These are phyloP conservation scores for Phialocephala subalpina DNA, from an alignment of 2,329 filamentous ascomycete genomes.

Conservation along the genomic window DNA sequence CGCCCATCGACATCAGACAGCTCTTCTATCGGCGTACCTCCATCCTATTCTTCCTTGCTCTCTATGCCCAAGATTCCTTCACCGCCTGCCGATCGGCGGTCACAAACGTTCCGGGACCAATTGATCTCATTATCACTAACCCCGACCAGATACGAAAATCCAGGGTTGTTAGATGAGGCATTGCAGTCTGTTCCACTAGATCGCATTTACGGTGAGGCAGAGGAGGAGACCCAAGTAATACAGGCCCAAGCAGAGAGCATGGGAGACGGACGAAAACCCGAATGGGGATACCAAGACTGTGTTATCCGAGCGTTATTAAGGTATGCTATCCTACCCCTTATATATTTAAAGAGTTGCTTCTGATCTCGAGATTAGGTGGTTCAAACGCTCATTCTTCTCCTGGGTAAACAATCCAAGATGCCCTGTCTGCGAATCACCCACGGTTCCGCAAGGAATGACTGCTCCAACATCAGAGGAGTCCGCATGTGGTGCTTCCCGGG, in stretches of 20 bases:
- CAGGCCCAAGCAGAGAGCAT: constrained; percentile 89
- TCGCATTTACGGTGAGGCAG: constrained; percentile 90
- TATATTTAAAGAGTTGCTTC: constrained; percentile 23
- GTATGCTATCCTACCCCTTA: constrained; percentile 55
- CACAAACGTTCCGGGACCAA: constrained; percentile 81
- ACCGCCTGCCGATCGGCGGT: constrained; percentile 75
- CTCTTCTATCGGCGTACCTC: too few relatives aligned
- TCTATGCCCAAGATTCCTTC: constrained; percentile 77
- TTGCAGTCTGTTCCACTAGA: constrained; percentile 86
- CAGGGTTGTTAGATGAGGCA: constrained; percentile 91
- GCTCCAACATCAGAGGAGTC: constrained; percentile 88
- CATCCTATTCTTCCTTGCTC: constrained; percentile 67
- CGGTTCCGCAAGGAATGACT: constrained; percentile 83
- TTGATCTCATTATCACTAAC: constrained; percentile 87
- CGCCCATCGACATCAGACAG: too few relatives aligned
- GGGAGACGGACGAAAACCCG: constrained; percentile 78
- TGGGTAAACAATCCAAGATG: constrained; percentile 98
- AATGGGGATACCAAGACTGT: constrained; percentile 98
- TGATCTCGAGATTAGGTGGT: constrained; percentile 72
- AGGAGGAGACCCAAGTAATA: constrained; percentile 90
- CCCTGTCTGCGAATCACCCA: constrained; percentile 81
- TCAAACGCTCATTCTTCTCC: constrained; percentile 92
- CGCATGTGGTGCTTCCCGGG: constrained; percentile 84
- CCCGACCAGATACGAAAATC: constrained; percentile 95
- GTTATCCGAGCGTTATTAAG: constrained; percentile 87